A percentile compares a stretch with the other conserved stretches of the same genome.
Conservation (phyloP, 345 rosid genomes). For the Linum trigynum region DNA sequence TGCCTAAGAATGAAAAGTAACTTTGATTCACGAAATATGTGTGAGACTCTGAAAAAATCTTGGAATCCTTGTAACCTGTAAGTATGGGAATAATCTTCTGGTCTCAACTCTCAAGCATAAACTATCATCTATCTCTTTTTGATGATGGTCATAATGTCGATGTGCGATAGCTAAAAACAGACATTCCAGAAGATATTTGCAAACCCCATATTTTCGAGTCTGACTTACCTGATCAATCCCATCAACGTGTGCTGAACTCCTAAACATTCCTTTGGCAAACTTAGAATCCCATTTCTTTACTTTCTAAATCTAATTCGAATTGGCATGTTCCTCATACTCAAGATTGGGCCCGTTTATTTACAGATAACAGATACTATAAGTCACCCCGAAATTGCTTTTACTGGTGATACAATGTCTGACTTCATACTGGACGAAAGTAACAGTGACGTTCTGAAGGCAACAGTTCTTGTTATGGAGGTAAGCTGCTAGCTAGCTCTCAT, state of each 20-base stretch:
- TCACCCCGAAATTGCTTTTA: constrained; percentile 82
- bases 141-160: too few species aligned
- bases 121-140: too few species aligned
- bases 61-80: neutral
- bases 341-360: constrained; percentile 19
- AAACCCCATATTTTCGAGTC: too few species aligned
- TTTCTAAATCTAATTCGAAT: neutral
- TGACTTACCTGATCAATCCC: neutral
- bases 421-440: constrained; percentile 57
- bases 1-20: constrained; percentile 12
- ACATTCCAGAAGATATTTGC: too few species aligned
- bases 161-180: too few species aligned
- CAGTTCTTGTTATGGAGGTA: constrained; percentile 89
- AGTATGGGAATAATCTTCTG: neutral
- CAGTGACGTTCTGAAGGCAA: constrained; percentile 66
- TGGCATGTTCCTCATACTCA: constrained; percentile 4
- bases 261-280: neutral
- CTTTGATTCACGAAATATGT: too few species aligned
- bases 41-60: neutral
- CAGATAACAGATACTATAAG: constrained; percentile 68
- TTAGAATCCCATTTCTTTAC: neutral
- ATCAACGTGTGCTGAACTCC: neutral
- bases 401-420: constrained; percentile 85
- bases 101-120: neutral
- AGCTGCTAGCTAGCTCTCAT: neutral